Percentiles rank a stretch among this genome's conserved stretches.
Conservation (phyloP, 2,329 filamentous ascomycete genomes). For the Ambrosiella beaveri region DNA sequence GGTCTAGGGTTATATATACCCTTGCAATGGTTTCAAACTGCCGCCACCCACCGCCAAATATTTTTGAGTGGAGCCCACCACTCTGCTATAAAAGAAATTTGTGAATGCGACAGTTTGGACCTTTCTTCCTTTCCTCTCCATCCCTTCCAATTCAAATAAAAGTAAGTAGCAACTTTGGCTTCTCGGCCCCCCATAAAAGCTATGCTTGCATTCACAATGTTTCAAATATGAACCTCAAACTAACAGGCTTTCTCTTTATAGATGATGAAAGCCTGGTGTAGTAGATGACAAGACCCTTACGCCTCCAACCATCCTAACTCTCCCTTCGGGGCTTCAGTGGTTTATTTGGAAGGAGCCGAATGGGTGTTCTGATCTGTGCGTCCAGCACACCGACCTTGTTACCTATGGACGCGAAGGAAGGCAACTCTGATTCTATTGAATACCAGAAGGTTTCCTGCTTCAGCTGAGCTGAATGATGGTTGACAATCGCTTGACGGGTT, state of each 20-base stretch:
- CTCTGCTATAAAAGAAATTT: neutral
- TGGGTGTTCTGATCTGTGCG: slow-evolving; percentile 86
- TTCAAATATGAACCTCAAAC: slow-evolving; percentile 10
- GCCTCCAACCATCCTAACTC: slow-evolving; percentile 53
- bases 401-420: slow-evolving; percentile 87
- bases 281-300: slow-evolving; percentile 63
- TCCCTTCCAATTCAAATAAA: slow-evolving; percentile 99
- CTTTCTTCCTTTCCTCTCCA: slow-evolving; percentile 40
- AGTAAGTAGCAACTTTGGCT: slow-evolving; percentile 41
- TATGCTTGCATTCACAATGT: slow-evolving; percentile 2
- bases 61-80: slow-evolving; percentile 7
- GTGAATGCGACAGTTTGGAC: slow-evolving; percentile 16
- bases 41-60: neutral
- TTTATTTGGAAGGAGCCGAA: slow-evolving; percentile 43
- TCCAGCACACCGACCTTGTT: slow-evolving; percentile 99
- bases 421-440: slow-evolving; percentile 70
- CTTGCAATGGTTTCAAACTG: neutral
- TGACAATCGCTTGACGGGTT: no score
- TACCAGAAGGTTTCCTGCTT: neutral
- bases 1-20: slow-evolving; percentile 4
- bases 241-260: slow-evolving; percentile 25
- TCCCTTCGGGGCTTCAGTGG: slow-evolving; percentile 85
- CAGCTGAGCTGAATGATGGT: neutral
- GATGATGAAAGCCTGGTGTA: slow-evolving; percentile 99
- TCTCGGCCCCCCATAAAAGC: slow-evolving; percentile 13